Conservation (phyloP, 2,329 filamentous ascomycete genomes). For the Rhexocercosporidium sp. region DNA sequence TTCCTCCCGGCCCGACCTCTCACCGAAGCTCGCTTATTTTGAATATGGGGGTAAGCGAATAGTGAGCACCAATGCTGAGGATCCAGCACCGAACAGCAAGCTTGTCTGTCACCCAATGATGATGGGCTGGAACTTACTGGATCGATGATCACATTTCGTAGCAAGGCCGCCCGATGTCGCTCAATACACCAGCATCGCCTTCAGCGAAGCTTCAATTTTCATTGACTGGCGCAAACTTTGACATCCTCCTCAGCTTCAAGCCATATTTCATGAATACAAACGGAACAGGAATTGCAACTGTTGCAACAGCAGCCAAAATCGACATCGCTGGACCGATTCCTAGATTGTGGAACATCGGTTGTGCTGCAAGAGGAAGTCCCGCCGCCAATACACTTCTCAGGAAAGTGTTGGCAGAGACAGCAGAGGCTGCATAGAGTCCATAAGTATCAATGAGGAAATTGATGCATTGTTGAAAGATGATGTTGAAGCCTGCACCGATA, state of each 20-base stretch:
- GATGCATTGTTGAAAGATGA: conserved; percentile 41
- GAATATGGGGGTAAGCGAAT: not conserved
- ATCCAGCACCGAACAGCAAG: not conserved
- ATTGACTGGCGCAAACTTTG: conserved; percentile 48
- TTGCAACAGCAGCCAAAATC: conserved; percentile 64
- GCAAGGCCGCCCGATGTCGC: not conserved
- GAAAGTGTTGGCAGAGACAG: conserved; percentile 51
- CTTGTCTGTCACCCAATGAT: not conserved
- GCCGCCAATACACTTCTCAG: conserved; percentile 52
- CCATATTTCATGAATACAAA: conserved; percentile 55
- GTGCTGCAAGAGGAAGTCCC: conserved; percentile 50
- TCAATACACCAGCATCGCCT: not conserved
- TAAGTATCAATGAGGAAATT: conserved; percentile 49
- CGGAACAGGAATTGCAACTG: conserved; percentile 60
- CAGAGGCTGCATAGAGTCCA: conserved; percentile 52
- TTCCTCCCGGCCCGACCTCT: not conserved
- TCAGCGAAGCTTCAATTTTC: conserved; percentile 4
- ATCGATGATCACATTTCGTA: not conserved
- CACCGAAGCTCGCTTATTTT: not conserved
- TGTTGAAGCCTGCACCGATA: conserved; percentile 41
- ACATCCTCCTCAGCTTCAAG: conserved; percentile 46
- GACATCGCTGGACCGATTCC: conserved; percentile 68
- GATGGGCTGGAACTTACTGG: not conserved
- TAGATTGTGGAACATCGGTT: conserved; percentile 63
- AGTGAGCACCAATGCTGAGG: not conserved